Conservation (phyloP, 1,284 basidiomycete genomes). For the Austroboletus novae-zelandiae region DNA sequence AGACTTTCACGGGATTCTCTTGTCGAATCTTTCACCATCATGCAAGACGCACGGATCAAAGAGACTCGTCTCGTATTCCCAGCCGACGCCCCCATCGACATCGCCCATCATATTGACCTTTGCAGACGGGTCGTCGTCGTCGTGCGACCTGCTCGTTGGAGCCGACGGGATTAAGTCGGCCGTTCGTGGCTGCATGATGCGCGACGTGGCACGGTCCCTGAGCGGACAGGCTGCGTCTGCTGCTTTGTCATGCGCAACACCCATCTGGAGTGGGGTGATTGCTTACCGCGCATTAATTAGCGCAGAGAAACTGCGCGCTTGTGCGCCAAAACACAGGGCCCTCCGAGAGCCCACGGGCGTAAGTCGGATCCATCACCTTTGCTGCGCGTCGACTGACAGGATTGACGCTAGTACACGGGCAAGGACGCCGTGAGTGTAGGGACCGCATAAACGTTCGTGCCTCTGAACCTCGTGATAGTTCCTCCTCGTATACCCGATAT, state of each 20-base stretch:
- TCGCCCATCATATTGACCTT: slow-evolving; percentile 41
- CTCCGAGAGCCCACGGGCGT: slow-evolving; percentile 29
- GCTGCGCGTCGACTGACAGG: slow-evolving; percentile 1
- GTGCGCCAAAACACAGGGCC: slow-evolving; percentile 37
- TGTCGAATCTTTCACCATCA: slow-evolving; percentile 33
- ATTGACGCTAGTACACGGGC: slow-evolving; percentile 20
- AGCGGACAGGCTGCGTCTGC: slow-evolving; percentile 9
- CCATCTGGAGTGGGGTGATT: slow-evolving; percentile 43
- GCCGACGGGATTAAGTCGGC: slow-evolving; percentile 54
- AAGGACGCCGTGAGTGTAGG: slow-evolving; percentile 24
- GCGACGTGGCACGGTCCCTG: slow-evolving; percentile 24
- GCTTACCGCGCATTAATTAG: slow-evolving; percentile 42
- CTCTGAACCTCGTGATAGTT: slow-evolving; percentile 16
- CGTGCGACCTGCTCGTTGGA: slow-evolving; percentile 48
- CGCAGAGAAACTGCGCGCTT: slow-evolving; percentile 32
- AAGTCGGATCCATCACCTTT: slow-evolving; percentile 1
- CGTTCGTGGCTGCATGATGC: slow-evolving; percentile 41
- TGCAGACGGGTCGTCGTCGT: slow-evolving; percentile 40
- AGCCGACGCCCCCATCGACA: slow-evolving; percentile 20
- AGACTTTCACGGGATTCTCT: slow-evolving; percentile 41
- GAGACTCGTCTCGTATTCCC: slow-evolving; percentile 39
- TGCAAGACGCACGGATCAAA: slow-evolving; percentile 37
- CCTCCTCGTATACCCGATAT: slow-evolving; percentile 30
- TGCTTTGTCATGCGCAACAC: slow-evolving; percentile 29
- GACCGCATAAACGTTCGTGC: background rate